Evolutionary conservation across 257 asterid species (phyloP).

Genomic region (Fraxinus pennsylvanica): DNA sequence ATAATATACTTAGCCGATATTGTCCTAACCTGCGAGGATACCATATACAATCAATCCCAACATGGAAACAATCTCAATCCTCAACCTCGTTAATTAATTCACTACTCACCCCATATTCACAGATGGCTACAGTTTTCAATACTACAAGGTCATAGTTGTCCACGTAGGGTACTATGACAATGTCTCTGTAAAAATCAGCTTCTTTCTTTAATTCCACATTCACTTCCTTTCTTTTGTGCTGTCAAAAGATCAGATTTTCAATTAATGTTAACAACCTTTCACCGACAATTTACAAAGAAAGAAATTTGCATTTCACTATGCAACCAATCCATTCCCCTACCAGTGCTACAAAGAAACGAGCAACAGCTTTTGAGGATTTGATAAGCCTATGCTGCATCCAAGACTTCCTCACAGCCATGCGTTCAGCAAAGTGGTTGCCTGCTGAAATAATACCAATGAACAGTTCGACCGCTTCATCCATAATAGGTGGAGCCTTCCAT

Average conservation of each 20-base stretch:
- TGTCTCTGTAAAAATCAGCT: constrained; percentile 92
- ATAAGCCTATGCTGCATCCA: constrained; percentile 88
- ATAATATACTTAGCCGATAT: constrained; percentile 69
- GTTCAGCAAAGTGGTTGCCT: constrained; percentile 93
- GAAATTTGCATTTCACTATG: not conserved
- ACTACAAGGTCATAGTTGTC: constrained; percentile 96
- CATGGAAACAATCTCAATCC: constrained; percentile 13
- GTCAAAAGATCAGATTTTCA: constrained; percentile 25
- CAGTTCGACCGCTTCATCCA: constrained; percentile 56
- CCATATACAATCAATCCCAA: constrained; percentile 1
- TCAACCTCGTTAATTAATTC: constrained; percentile 16
- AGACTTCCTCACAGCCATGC: constrained; percentile 93
- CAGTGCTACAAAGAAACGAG: constrained; percentile 91
- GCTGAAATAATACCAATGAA: constrained; percentile 95
- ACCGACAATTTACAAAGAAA: not conserved
- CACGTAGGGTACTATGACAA: constrained; percentile 85
- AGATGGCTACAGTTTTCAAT: constrained; percentile 87
- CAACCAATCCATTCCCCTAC: constrained; percentile 44
- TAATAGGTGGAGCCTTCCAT: constrained; percentile 88
- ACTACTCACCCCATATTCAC: constrained; percentile 83
- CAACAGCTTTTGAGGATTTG: constrained; percentile 74
- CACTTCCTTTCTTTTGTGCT: constrained; percentile 83
- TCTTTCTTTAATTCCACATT: constrained; percentile 75
- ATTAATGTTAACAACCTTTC: constrained; percentile 27
- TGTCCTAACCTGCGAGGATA: constrained; percentile 55